These are phyloP conservation scores for Lachnum nothofagi DNA, from an alignment of 2,329 filamentous ascomycete species.

Conservation along the genomic window DNA sequence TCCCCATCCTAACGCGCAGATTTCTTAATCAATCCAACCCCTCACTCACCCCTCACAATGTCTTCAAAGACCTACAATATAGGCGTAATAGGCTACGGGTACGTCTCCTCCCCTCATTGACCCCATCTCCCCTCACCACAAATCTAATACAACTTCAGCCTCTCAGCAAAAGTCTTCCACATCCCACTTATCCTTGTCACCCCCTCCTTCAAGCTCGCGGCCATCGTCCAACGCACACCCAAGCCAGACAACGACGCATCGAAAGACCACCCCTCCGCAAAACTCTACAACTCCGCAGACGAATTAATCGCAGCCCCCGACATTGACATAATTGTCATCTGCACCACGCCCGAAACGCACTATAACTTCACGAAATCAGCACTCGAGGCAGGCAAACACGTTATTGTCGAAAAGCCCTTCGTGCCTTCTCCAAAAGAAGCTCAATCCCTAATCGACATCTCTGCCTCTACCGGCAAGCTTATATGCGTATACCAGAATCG, in stretches of 20 bases:
- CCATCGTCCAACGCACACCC: constrained; percentile 70
- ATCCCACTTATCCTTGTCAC: constrained; percentile 69
- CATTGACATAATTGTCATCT: constrained; percentile 66
- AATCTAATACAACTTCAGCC: constrained; percentile 30
- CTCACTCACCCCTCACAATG: constrained; percentile 19
- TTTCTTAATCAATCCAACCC: neutral
- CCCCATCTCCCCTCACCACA: neutral
- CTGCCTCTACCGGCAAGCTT: constrained; percentile 35
- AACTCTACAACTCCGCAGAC: constrained; percentile 58
- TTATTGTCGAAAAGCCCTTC: constrained; percentile 79
- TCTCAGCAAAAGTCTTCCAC: constrained; percentile 74
- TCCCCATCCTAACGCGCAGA: neutral
- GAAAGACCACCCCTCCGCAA: constrained; percentile 59
- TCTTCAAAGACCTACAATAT: constrained; percentile 46
- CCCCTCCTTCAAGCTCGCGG: constrained; percentile 61
- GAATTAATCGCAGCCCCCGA: constrained; percentile 59
- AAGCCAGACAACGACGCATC: constrained; percentile 60
- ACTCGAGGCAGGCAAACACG: constrained; percentile 67
- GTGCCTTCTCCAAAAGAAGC: constrained; percentile 67
- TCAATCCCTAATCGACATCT: constrained; percentile 47
- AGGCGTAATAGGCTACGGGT: constrained; percentile 53
- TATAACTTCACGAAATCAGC: constrained; percentile 59
- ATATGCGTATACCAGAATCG: constrained; percentile 47
- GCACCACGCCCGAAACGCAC: constrained; percentile 68
- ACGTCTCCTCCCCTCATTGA: constrained; percentile 3